phyloP scores from a whole-genome alignment of 306 rosid genomes.

The Cicer judaicum region DNA sequence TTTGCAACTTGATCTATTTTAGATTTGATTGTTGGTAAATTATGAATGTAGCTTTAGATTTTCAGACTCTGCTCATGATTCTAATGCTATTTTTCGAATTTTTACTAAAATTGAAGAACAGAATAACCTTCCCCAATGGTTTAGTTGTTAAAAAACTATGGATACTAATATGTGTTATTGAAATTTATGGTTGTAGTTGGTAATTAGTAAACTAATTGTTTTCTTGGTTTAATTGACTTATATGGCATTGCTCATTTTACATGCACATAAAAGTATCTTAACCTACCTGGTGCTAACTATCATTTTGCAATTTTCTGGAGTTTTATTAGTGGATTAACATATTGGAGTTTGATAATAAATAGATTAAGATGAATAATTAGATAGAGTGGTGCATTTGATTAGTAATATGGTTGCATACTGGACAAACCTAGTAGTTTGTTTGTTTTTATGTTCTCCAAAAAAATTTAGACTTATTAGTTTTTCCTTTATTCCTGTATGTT shows the following conservation, averaged over 20 bases:
- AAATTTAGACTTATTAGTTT: not conserved
- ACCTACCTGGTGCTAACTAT: slow-evolving; percentile 12
- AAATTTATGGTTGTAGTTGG: slow-evolving; percentile 59
- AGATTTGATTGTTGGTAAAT: too few relatives aligned
- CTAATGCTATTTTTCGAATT: too few relatives aligned
- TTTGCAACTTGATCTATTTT: too few relatives aligned
- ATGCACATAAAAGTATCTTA: slow-evolving; percentile 4
- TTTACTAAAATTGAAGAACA: too few relatives aligned
- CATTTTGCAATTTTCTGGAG: slow-evolving; percentile 26
- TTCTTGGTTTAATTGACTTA: slow-evolving; percentile 24
- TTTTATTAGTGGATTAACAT: slow-evolving; percentile 27
- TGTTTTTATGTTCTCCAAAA: not conserved
- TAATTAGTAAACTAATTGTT: slow-evolving; percentile 42
- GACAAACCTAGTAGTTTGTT: slow-evolving; percentile 12
- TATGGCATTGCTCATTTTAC: slow-evolving; percentile 34
- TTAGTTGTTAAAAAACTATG: too few relatives aligned
- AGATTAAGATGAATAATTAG: not conserved
- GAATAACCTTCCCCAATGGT: too few relatives aligned
- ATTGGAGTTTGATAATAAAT: not conserved
- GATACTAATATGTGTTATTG: too few relatives aligned
- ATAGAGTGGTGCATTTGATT: slow-evolving; percentile 11
- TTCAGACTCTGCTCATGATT: too few relatives aligned
- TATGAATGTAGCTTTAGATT: too few relatives aligned
- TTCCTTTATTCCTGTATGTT: not conserved
- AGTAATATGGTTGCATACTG: not conserved